These are phyloP conservation scores for Phyllachora maydis DNA, from an alignment of 2,329 filamentous ascomycete genomes.

Conservation along the genomic window DNA sequence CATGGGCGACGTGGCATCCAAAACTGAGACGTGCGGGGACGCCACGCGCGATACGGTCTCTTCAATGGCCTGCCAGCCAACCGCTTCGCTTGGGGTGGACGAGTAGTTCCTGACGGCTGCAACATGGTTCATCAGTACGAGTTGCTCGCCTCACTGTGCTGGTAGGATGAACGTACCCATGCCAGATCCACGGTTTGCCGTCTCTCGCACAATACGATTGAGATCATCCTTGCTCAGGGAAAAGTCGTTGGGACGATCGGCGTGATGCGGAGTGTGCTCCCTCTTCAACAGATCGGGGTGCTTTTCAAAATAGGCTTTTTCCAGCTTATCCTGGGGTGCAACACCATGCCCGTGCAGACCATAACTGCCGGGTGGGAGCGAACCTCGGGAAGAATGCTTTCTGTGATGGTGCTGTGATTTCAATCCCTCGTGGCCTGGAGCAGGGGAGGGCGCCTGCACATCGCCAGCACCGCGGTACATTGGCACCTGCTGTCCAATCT, in stretches of 20 bases:
- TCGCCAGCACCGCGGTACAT: conserved; percentile 88
- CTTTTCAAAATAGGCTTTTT: conserved; percentile 82
- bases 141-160: no score
- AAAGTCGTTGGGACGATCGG: conserved; percentile 45
- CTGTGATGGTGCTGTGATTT: conserved; percentile 49
- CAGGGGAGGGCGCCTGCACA: conserved; percentile 83
- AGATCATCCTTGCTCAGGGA: conserved; percentile 78
- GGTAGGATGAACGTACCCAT: conserved; percentile 27
- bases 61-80: conserved; percentile 73
- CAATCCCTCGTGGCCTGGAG: conserved; percentile 30
- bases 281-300: conserved; percentile 67
- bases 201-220: conserved; percentile 71
- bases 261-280: conserved; percentile 38
- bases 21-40: conserved; percentile 37
- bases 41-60: conserved; percentile 61
- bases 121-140: no score
- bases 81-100: conserved; percentile 74
- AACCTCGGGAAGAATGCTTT: conserved; percentile 50
- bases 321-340: conserved; percentile 57
- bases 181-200: conserved; percentile 30
- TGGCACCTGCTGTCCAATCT: conserved; percentile 80
- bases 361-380: conserved; percentile 70
- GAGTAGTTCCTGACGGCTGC: conserved; percentile 44
- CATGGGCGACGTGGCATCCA: conserved; percentile 15
- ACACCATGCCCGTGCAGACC: conserved; percentile 78